Percentiles rank a stretch among this genome's conserved stretches.
phyloP scores from a whole-genome alignment of 2,329 filamentous ascomycete genomes.

The Grosmannia serpens region DNA sequence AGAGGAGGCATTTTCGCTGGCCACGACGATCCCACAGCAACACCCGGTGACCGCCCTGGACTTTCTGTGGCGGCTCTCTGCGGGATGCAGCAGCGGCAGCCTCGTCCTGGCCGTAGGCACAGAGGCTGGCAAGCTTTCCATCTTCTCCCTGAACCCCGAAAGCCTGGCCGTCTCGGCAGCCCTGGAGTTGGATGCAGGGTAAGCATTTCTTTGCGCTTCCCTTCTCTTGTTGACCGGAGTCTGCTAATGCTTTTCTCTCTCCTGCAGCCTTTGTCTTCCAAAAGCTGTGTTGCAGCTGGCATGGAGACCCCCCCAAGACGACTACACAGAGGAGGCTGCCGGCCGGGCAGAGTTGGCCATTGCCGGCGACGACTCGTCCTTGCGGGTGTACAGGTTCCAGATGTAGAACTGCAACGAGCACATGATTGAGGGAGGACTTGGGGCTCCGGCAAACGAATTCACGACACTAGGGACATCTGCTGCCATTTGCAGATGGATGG shows the following conservation, averaged over 20 bases:
- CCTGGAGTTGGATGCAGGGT: conserved; percentile 25
- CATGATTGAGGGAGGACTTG: no score
- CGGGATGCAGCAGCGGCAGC: conserved; percentile 10
- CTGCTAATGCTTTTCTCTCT: neutral
- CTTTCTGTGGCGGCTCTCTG: conserved; percentile 35
- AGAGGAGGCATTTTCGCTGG: conserved; percentile 34
- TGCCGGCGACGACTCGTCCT: conserved; percentile 49
- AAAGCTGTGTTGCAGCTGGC: conserved; percentile 56
- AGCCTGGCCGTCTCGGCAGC: conserved; percentile 24
- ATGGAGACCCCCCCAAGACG: conserved; percentile 46
- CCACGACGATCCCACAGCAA: conserved; percentile 39
- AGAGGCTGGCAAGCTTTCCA: conserved; percentile 37
- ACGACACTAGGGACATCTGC: no score
- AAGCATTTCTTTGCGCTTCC: conserved; percentile 15
- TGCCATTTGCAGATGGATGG: no score
- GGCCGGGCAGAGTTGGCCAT: conserved; percentile 33
- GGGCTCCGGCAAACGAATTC: no score
- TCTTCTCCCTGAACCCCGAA: conserved; percentile 28
- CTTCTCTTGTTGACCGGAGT: neutral
- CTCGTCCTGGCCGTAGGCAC: conserved; percentile 45
- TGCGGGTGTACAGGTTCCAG: conserved; percentile 42
- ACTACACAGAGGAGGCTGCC: conserved; percentile 9
- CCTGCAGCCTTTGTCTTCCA: conserved; percentile 42
- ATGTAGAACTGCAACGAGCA: no score
- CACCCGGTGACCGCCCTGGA: conserved; percentile 61